A percentile compares a stretch with the other conserved stretches of the same genome.
Evolutionary conservation across 331 rosid species (phyloP).

Genomic region (Rhamnella rubrinervis): DNA sequence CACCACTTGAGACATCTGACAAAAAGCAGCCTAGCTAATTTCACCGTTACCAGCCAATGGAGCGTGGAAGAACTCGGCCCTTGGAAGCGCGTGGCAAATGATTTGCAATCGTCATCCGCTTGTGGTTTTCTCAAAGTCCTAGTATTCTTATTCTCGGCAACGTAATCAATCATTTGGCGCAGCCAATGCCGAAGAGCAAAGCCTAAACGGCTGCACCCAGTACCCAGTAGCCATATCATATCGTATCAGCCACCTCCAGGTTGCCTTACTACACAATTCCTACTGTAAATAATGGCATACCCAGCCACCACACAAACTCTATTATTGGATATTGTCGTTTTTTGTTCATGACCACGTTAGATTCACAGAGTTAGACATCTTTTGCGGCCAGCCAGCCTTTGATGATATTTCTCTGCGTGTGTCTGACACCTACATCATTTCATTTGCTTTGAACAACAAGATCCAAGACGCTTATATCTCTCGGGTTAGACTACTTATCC

Average conservation of each 20-base stretch:
- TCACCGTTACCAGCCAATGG: background rate
- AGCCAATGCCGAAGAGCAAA: background rate
- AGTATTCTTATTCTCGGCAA: background rate
- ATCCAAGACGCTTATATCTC: background rate
- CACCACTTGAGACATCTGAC: background rate
- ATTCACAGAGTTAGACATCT: too few relatives aligned
- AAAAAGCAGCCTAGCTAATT: background rate
- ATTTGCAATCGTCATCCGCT: background rate
- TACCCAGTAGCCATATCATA: too few relatives aligned
- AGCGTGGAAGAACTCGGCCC: background rate
- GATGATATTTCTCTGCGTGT: background rate
- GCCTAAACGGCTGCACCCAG: background rate
- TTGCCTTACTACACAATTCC: too few relatives aligned
- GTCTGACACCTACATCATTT: background rate
- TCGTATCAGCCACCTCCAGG: too few relatives aligned
- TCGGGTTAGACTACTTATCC: background rate
- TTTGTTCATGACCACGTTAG: too few relatives aligned
- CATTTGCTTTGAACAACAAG: background rate
- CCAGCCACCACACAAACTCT: too few relatives aligned
- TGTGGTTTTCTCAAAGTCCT: background rate
- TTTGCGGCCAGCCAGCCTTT: too few relatives aligned
- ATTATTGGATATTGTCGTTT: too few relatives aligned
- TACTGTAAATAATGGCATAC: too few relatives aligned
- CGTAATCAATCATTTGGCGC: background rate
- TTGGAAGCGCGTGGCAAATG: background rate